Evolutionary conservation across 2,329 filamentous ascomycete species (phyloP), one percentile per base, ranked within the genome.

Genomic region (Aplosporella prunicola): DNA sequence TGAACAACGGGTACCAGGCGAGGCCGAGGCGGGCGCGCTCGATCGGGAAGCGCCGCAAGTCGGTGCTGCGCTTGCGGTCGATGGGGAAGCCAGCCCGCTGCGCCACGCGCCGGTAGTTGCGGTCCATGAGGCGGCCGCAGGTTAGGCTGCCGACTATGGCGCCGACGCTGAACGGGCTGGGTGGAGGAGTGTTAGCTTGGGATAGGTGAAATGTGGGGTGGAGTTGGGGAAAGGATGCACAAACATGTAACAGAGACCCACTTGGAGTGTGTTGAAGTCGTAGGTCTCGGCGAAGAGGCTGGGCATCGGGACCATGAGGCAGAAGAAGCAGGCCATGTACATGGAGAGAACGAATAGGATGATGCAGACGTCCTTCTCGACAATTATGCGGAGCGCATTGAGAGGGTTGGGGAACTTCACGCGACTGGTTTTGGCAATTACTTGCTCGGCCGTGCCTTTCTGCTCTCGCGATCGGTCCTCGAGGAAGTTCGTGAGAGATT

Each of bases 41-140:
- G 28, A 76, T 66, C 0, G 71, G 65, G 40, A 75, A 75, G 18
- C 64, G 51, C 5, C 50, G 47, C n/a, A 77, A 53, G 40, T 74
- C 66, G 39, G 69, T 62, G 11, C 66, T 69, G 8, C 74, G 72
- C 44, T 72, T 76, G 41, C 65, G 69, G 43, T 74, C 72, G 45
- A 85, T 71, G 2, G 64, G 61, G 40, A 86, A 64, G 5, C 76
- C 76, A 11, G 79, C 62, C 20, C 69, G 67, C 32, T 63, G 67
- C 1, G 82, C 81, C 31, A 78, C 70, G 25, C 80, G 72, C 5
- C 76, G 69, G 55, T 83, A 93, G 55, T 87, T 87, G 67, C 74
- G 78, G 56, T 85, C 81, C 23, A 83, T 68, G 2, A 76, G 44
- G 3, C 66, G 64, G 5, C 82, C 79, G 22, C 52, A 59, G n/a